These are phyloP conservation scores for Nidularia sp. DNA, from an alignment of 768 basidiomycete species.

Conservation along the genomic window DNA sequence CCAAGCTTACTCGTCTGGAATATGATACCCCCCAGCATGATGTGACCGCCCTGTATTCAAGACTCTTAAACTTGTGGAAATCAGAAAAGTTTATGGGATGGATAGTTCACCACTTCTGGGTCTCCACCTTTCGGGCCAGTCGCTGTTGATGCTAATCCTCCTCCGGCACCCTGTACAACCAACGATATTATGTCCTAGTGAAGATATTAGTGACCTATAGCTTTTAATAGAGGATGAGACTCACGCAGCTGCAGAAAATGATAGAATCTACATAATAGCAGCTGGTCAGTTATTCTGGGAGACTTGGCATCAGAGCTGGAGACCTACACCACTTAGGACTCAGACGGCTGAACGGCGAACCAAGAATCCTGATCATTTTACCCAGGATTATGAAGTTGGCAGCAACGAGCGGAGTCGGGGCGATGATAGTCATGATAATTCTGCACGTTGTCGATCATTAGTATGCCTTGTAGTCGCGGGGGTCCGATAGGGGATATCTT, in stretches of 20 bases:
- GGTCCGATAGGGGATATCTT: conserved; percentile 1
- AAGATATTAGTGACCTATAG: no score
- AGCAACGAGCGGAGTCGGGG: conserved; percentile 55
- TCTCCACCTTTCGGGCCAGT: conserved; percentile 5
- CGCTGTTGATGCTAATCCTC: conserved; percentile 38
- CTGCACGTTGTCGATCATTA: conserved; percentile 17
- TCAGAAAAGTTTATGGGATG: no score
- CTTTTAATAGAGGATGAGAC: no score
- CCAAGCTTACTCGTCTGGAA: conserved; percentile 34
- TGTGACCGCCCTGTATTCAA: conserved; percentile 31
- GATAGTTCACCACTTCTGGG: conserved; percentile 5
- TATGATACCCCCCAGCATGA: conserved; percentile 51
- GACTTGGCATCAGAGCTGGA: background rate
- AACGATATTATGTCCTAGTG: conserved; percentile 46
- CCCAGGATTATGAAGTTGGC: conserved; percentile 60
- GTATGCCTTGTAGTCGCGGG: background rate
- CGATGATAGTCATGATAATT: conserved; percentile 49
- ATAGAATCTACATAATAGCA: conserved; percentile 28
- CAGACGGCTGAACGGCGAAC: conserved; percentile 41
- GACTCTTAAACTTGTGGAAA: conserved; percentile 2
- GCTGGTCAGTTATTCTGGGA: background rate
- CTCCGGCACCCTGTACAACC: conserved; percentile 53
- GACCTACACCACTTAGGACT: conserved; percentile 36
- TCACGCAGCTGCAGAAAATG: conserved; percentile 33
- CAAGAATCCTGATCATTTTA: conserved; percentile 37